Conservation (phyloP, 805 yeast species). For the Kodamaea lidongshanica region DNA sequence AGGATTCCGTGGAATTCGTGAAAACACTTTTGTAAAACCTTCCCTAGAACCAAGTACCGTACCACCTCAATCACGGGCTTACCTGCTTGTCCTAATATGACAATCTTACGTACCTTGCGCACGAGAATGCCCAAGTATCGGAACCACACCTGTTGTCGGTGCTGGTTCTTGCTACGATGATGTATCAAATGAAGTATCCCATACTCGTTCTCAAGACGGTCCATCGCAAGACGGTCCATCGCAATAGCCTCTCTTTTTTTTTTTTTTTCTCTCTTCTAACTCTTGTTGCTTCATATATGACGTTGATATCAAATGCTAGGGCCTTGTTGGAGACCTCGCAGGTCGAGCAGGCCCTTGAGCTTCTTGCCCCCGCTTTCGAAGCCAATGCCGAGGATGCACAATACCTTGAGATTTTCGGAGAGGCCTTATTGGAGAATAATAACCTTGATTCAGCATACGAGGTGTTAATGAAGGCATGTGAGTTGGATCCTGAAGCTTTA, state of each 20-base stretch:
- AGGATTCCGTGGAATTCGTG: constrained; percentile 61
- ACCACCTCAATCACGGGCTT: constrained; percentile 11
- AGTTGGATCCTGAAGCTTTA: constrained; percentile 60
- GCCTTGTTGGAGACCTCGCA: constrained; percentile 43
- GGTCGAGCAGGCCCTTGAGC: constrained; percentile 48
- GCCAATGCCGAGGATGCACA: constrained; percentile 31
- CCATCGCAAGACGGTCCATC: constrained; percentile 1
- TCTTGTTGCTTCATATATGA: no score
- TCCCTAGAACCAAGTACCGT: constrained; percentile 27
- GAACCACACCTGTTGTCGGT: constrained; percentile 74
- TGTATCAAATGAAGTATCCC: constrained; percentile 56
- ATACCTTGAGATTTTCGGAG: constrained; percentile 62
- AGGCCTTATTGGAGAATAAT: constrained; percentile 72
- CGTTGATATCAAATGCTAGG: constrained; percentile 31
- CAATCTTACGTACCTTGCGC: constrained; percentile 42
- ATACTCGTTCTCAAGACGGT: constrained; percentile 38
- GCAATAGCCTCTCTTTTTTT: not conserved
- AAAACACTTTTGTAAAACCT: constrained; percentile 44
- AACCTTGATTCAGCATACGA: constrained; percentile 74
- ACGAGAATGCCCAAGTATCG: constrained; percentile 55
- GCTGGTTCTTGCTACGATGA: constrained; percentile 74
- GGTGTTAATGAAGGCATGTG: constrained; percentile 52
- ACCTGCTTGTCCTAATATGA: constrained; percentile 17
- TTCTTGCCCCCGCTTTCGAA: constrained; percentile 36
- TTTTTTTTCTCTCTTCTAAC: no score